These are phyloP conservation scores for Trametes cubensis DNA, from an alignment of 768 basidiomycete species.

Conservation along the genomic window DNA sequence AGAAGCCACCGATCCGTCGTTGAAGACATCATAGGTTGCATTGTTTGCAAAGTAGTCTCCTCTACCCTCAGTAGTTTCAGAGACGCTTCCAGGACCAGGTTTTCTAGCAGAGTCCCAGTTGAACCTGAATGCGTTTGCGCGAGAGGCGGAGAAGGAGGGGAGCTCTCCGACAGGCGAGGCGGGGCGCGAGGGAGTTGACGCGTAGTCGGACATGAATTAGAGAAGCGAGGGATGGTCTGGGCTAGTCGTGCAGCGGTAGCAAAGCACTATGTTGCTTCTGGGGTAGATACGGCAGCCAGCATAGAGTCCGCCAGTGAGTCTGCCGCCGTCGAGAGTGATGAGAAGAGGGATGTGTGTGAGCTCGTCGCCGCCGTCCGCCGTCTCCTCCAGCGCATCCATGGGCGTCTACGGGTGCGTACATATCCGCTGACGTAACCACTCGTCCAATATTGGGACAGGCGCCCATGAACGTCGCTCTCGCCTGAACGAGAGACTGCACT, in stretches of 20 bases:
- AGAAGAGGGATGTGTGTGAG: not conserved
- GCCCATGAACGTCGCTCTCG: not conserved
- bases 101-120: slow-evolving; percentile 65
- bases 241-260: not conserved
- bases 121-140: slow-evolving; percentile 61
- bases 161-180: slow-evolving; percentile 54
- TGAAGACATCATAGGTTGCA: slow-evolving; percentile 48
- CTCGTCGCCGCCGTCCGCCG: not conserved
- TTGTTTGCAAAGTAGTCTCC: slow-evolving; percentile 55
- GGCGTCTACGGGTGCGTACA: slow-evolving; percentile 5
- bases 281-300: not conserved
- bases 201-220: slow-evolving; percentile 42
- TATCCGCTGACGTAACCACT: not conserved
- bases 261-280: not conserved
- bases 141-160: slow-evolving; percentile 48
- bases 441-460: not conserved
- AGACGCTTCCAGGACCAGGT: slow-evolving; percentile 69
- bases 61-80: slow-evolving; percentile 70
- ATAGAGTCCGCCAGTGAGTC: not conserved
- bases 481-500: not conserved
- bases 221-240: not conserved
- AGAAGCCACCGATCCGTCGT: slow-evolving; percentile 49
- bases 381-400: slow-evolving; percentile 21
- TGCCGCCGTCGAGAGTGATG: slow-evolving; percentile 1
- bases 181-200: slow-evolving; percentile 60